These are phyloP conservation scores for Thermomucor indicae-seudaticae DNA, from an alignment of 371 early-diverging fungal species.

Conservation along the genomic window DNA sequence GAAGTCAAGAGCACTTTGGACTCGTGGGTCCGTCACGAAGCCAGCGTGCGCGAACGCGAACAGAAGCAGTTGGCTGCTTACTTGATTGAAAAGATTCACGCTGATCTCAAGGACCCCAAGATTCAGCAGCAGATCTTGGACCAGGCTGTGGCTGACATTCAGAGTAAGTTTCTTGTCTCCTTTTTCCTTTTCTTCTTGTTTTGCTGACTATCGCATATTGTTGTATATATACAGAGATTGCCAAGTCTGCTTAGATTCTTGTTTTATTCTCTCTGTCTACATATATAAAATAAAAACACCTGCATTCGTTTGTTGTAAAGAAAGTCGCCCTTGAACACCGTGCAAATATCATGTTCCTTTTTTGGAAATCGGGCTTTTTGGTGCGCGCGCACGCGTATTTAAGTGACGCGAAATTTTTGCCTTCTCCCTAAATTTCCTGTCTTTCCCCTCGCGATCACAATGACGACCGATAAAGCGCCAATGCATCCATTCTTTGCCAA, in stretches of 20 bases:
- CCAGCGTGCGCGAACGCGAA: constrained; percentile 87
- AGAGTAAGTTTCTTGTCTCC: constrained; percentile 43
- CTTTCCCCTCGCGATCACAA: too few species aligned
- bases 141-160: constrained; percentile 50
- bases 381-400: too few species aligned
- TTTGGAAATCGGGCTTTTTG: too few species aligned
- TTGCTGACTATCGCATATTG: neutral
- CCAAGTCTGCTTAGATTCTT: constrained; percentile 28
- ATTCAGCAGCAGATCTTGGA: constrained; percentile 56
- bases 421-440: too few species aligned
- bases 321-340: neutral
- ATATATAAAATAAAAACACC: too few species aligned
- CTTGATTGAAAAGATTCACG: constrained; percentile 83
- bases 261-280: neutral
- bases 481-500: neutral
- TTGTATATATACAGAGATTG: constrained; percentile 20
- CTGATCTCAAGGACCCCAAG: constrained; percentile 80
- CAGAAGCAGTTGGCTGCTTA: constrained; percentile 83
- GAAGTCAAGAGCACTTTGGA: constrained; percentile 91
- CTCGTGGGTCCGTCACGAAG: constrained; percentile 96
- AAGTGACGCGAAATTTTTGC: neutral
- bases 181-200: too few species aligned
- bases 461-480: neutral
- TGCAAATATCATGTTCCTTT: neutral
- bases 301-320: too few species aligned